Evolutionary conservation across 139 green algal genomes (phyloP).

Genomic region (Micractinium conductrix): DNA sequence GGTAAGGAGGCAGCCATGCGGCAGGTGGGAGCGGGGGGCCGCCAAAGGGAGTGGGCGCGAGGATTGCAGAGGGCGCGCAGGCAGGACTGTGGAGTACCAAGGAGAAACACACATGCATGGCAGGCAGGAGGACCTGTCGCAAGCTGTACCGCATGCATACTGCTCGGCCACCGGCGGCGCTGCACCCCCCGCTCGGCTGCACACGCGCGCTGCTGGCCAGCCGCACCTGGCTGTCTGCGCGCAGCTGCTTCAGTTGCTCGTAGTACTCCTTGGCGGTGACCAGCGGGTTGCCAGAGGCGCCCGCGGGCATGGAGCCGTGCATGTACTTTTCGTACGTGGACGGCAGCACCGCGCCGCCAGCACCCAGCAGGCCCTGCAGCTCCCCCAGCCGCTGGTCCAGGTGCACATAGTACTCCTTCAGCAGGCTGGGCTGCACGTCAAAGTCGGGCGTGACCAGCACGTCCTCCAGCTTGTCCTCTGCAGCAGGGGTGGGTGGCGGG

Average conservation of each 20-base stretch:
- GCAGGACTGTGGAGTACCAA: too few species aligned
- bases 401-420: constrained; percentile 27
- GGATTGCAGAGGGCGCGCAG: too few species aligned
- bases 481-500: too few species aligned
- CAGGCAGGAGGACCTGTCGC: not conserved
- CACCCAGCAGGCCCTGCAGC: constrained; percentile 33
- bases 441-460: constrained; percentile 42
- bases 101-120: too few species aligned
- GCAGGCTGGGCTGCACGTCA: constrained; percentile 22
- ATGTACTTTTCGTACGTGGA: constrained; percentile 48
- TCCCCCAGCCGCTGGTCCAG: constrained; percentile 36
- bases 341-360: constrained; percentile 10
- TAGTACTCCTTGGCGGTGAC: constrained; percentile 45
- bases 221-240: constrained; percentile 40
- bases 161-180: not conserved
- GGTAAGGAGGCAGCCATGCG: too few species aligned
- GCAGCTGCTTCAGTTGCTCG: constrained; percentile 43
- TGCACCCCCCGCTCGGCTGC: too few species aligned
- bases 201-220: too few species aligned
- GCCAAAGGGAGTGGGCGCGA: too few species aligned
- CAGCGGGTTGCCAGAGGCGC: constrained; percentile 11
- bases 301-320: constrained; percentile 34
- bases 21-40: too few species aligned
- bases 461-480: constrained; percentile 31
- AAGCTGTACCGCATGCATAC: not conserved